These are phyloP conservation scores for Fusarium drepaniforme DNA, from an alignment of 2,329 filamentous ascomycete genomes.

Conservation along the genomic window DNA sequence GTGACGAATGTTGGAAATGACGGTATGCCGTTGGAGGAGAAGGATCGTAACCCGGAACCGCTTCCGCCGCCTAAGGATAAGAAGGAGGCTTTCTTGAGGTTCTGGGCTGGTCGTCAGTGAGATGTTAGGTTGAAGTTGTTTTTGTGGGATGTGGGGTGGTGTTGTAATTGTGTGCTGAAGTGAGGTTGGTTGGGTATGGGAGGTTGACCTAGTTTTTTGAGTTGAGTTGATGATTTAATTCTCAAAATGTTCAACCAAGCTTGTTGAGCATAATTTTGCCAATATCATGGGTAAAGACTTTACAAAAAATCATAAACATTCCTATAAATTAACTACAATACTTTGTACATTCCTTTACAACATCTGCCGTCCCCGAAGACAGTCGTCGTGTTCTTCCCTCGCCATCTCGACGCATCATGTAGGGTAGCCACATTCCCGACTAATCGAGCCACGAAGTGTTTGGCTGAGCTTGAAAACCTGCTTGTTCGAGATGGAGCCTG, in stretches of 20 bases:
- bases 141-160: too few relatives aligned
- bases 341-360: not conserved
- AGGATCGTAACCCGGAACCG: slow-evolving; percentile 31
- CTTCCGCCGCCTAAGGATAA: slow-evolving; percentile 31
- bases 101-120: slow-evolving; percentile 39
- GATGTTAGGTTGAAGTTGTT: not conserved
- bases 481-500: not conserved
- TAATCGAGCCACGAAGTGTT: not conserved
- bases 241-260: not conserved
- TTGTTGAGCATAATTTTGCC: not conserved
- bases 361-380: not conserved
- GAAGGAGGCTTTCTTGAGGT: slow-evolving; percentile 44
- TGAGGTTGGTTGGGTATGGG: not conserved
- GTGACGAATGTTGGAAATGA: slow-evolving; percentile 46
- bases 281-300: not conserved
- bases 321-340: not conserved
- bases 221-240: not conserved
- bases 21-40: slow-evolving; percentile 37
- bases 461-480: fast-evolving
- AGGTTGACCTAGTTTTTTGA: not conserved
- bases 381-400: not conserved
- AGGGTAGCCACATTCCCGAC: not conserved
- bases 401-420: not conserved
- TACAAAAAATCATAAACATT: not conserved
- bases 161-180: not conserved